A percentile compares a stretch with the other conserved stretches of the same genome.
These are phyloP conservation scores for Pseudozyma sp. DNA, from an alignment of 1,284 basidiomycete species.

Conservation along the genomic window DNA sequence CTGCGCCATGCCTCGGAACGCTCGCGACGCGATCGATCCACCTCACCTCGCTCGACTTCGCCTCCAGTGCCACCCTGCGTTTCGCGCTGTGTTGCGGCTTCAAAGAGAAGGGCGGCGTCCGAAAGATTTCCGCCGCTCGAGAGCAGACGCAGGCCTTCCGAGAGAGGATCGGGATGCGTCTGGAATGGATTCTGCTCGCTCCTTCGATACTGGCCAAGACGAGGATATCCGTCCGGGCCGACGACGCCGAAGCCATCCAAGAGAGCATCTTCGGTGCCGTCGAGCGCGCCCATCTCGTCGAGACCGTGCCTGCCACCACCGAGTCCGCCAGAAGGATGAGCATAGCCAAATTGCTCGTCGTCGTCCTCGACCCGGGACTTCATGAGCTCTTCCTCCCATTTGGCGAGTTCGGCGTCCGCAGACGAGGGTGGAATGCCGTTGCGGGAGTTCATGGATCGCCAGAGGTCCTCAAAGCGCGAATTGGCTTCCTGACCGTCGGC, in stretches of 20 bases:
- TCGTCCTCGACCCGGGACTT: slow-evolving; percentile 74
- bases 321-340: slow-evolving; percentile 64
- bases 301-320: slow-evolving; percentile 55
- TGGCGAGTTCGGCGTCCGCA: slow-evolving; percentile 71
- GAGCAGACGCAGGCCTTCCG: slow-evolving; percentile 75
- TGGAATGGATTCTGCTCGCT: slow-evolving; percentile 76
- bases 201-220: slow-evolving; percentile 60
- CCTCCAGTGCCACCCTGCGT: slow-evolving; percentile 44
- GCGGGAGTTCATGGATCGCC: slow-evolving; percentile 63
- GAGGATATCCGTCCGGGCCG: slow-evolving; percentile 62
- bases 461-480: slow-evolving; percentile 65
- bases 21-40: slow-evolving; percentile 57
- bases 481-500: slow-evolving; percentile 55
- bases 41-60: slow-evolving; percentile 79
- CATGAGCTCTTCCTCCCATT: slow-evolving; percentile 76
- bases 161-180: slow-evolving; percentile 71
- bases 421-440: slow-evolving; percentile 43
- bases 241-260: slow-evolving; percentile 59
- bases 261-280: slow-evolving; percentile 61
- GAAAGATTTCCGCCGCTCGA: slow-evolving; percentile 83
- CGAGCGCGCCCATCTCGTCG: slow-evolving; percentile 58
- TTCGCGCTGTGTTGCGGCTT: slow-evolving; percentile 76
- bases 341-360: slow-evolving; percentile 69
- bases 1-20: slow-evolving; percentile 90
- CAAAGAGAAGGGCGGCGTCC: slow-evolving; percentile 84